Percentiles rank a stretch among this genome's conserved stretches.
phyloP scores from a whole-genome alignment of 1,139 yeast species.

The Suhomyces anneliseae region DNA sequence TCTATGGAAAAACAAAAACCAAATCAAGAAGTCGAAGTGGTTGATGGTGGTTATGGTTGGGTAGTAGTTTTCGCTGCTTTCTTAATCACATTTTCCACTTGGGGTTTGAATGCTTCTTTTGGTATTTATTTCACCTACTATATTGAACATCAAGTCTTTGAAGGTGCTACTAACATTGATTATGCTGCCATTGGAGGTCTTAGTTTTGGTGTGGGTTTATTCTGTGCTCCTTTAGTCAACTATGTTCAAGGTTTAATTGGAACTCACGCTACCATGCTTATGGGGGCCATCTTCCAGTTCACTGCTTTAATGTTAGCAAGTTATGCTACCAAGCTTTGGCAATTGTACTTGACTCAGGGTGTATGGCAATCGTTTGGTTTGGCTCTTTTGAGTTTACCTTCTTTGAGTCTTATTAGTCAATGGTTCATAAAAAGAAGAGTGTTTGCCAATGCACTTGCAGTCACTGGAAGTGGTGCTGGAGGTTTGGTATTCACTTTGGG shows the following conservation, averaged over 20 bases:
- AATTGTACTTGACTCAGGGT: conserved; percentile 68
- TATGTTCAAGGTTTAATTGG: conserved; percentile 17
- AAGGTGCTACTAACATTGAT: conserved; percentile 58
- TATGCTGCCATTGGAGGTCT: conserved; percentile 72
- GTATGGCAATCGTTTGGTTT: conserved; percentile 57
- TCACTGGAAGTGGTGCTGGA: conserved; percentile 63
- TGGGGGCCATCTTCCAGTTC: conserved; percentile 29
- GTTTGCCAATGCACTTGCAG: conserved; percentile 59
- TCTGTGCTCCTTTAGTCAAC: conserved; percentile 52
- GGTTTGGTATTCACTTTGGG: conserved; percentile 56
- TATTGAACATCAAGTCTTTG: conserved; percentile 43
- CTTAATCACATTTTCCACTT: conserved; percentile 50
- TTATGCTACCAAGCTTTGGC: conserved; percentile 60
- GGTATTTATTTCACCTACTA: conserved; percentile 68
- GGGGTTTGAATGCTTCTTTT: conserved; percentile 74
- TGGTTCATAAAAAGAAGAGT: conserved; percentile 61
- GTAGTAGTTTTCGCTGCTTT: conserved; percentile 55
- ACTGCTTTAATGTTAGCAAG: conserved; percentile 60
- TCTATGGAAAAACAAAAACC: not conserved
- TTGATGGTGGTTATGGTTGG: conserved; percentile 74
- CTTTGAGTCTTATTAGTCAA: conserved; percentile 21
- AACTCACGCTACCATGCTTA: conserved; percentile 20
- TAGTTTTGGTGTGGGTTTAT: conserved; percentile 58
- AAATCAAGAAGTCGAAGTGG: conserved; percentile 2
- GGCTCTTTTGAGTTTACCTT: conserved; percentile 53